Conservation (phyloP, 1,139 yeast species). For the Diutina rugosa region DNA sequence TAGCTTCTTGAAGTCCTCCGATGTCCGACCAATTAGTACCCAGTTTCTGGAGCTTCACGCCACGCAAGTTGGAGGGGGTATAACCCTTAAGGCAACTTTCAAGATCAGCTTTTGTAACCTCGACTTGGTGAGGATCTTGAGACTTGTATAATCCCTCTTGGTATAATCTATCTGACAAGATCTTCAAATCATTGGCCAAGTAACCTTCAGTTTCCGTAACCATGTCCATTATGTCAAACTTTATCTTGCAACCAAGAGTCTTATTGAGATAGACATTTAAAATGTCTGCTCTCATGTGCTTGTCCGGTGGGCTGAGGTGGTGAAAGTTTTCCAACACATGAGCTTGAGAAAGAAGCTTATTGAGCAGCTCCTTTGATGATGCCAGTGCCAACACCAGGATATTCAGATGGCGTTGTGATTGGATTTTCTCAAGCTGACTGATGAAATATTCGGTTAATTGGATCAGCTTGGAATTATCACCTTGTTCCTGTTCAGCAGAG, state of each 20-base stretch:
- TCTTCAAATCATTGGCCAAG: slow-evolving; percentile 69
- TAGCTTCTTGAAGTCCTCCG: slow-evolving; percentile 78
- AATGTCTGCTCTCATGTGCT: slow-evolving; percentile 42
- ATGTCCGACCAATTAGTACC: slow-evolving; percentile 74
- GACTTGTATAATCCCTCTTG: slow-evolving; percentile 44
- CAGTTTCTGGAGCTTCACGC: slow-evolving; percentile 75
- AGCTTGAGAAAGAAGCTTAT: slow-evolving; percentile 46
- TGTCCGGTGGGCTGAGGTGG: slow-evolving; percentile 59
- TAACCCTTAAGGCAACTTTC: slow-evolving; percentile 50
- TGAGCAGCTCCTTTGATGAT: slow-evolving; percentile 52
- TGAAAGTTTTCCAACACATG: slow-evolving; percentile 60
- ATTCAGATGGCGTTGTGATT: slow-evolving; percentile 26
- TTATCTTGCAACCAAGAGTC: slow-evolving; percentile 16
- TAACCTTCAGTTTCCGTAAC: slow-evolving; percentile 82
- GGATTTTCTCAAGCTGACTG: slow-evolving; percentile 27
- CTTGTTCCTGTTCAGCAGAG: slow-evolving; percentile 61
- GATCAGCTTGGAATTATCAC: slow-evolving; percentile 44
- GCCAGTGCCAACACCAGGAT: slow-evolving; percentile 47
- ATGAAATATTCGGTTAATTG: slow-evolving; percentile 41
- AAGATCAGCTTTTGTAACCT: slow-evolving; percentile 24
- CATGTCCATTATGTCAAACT: slow-evolving; percentile 54
- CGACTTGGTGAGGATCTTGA: slow-evolving; percentile 6
- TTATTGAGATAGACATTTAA: slow-evolving; percentile 31
- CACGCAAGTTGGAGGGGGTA: slow-evolving; percentile 73
- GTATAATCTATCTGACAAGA: slow-evolving; percentile 60